phyloP scores from a whole-genome alignment of 2,329 filamentous ascomycete species.

The Fusarium acutatum region DNA sequence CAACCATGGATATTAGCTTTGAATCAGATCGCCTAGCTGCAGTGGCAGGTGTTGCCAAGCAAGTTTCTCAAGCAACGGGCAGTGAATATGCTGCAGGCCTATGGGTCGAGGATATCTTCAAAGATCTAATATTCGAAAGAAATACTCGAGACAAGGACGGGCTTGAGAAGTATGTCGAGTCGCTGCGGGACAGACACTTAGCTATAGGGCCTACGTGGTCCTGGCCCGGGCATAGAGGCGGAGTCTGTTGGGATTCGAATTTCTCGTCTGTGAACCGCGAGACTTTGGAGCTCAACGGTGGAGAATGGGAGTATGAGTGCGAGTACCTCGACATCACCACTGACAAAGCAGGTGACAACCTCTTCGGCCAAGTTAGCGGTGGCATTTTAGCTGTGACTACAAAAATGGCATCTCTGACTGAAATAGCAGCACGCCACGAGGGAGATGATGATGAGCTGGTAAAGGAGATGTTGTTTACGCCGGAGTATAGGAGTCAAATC shows the following conservation, averaged over 20 bases:
- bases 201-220: neutral
- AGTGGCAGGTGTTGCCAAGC: neutral
- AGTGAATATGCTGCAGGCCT: neutral
- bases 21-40: neutral
- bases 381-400: neutral
- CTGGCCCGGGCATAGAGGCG: neutral
- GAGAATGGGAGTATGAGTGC: neutral
- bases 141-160: neutral
- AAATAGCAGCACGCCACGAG: fast-evolving
- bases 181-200: neutral
- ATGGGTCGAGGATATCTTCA: neutral
- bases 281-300: neutral
- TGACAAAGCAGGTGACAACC: neutral
- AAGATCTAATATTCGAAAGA: neutral
- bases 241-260: neutral
- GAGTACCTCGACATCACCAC: neutral
- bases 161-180: neutral
- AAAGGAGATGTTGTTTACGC: fast-evolving
- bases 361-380: neutral
- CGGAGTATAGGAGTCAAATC: too few species aligned
- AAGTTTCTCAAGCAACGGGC: neutral
- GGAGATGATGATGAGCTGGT: fast-evolving
- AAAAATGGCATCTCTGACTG: neutral
- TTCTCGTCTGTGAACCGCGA: neutral
- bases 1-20: neutral